Conservation (phyloP, 331 rosid species). For the Stylosanthes scabra region DNA sequence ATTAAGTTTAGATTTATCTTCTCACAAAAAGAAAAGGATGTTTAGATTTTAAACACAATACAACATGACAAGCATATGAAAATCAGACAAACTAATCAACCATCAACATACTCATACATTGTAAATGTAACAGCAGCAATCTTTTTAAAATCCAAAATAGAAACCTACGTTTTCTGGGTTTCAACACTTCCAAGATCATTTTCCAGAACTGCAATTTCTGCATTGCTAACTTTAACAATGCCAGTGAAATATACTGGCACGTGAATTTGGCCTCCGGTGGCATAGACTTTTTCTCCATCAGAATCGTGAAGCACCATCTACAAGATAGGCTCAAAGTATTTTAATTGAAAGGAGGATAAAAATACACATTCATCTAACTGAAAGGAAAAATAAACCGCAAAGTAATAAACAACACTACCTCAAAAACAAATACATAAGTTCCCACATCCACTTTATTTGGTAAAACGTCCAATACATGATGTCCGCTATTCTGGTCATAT, state of each 20-base stretch:
- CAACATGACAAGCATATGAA: slow-evolving; percentile 28
- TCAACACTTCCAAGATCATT: slow-evolving; percentile 91
- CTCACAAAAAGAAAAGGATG: no score
- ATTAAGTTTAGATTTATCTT: slow-evolving; percentile 6
- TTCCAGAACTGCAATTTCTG: slow-evolving; percentile 86
- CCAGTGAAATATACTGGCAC: slow-evolving; percentile 86
- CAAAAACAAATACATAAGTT: slow-evolving; percentile 71
- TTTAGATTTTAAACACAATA: neutral
- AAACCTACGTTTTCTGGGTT: slow-evolving; percentile 77
- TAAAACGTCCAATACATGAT: slow-evolving; percentile 68
- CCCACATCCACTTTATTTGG: slow-evolving; percentile 77
- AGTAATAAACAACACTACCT: slow-evolving; percentile 58
- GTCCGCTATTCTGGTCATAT: slow-evolving; percentile 62
- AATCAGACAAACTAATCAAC: slow-evolving; percentile 15
- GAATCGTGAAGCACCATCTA: slow-evolving; percentile 74
- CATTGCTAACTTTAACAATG: slow-evolving; percentile 62
- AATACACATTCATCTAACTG: slow-evolving; percentile 34
- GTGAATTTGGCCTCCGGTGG: slow-evolving; percentile 82
- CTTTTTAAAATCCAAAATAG: slow-evolving; percentile 19
- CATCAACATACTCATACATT: slow-evolving; percentile 4
- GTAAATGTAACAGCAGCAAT: slow-evolving; percentile 19
- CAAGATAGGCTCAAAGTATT: slow-evolving; percentile 35
- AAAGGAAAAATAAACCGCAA: slow-evolving; percentile 27
- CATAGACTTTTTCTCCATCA: slow-evolving; percentile 58
- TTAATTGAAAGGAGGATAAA: slow-evolving; percentile 22